These are phyloP conservation scores for Magnolia officinalis DNA, from an alignment of 164 flowering plant species.

Conservation along the genomic window DNA sequence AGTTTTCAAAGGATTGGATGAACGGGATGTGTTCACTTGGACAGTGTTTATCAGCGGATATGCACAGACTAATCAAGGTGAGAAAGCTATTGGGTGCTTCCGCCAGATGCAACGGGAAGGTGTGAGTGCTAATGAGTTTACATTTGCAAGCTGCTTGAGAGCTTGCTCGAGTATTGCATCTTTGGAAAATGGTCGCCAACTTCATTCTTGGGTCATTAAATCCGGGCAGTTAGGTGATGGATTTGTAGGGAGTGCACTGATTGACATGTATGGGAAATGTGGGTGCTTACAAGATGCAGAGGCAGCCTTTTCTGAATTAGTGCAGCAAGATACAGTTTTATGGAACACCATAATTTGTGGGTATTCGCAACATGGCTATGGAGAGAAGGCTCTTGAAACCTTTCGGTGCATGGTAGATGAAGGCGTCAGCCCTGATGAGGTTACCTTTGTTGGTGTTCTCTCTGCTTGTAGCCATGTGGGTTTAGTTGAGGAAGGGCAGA, in stretches of 20 bases:
- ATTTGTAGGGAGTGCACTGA: conserved; percentile 41
- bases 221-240: conserved; percentile 35
- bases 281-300: conserved; percentile 48
- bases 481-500: conserved; percentile 39
- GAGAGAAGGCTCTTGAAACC: conserved; percentile 42
- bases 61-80: conserved; percentile 41
- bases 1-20: conserved; percentile 25
- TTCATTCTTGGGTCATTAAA: conserved; percentile 42
- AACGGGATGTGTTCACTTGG: conserved; percentile 37
- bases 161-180: conserved; percentile 41
- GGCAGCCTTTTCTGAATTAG: conserved; percentile 27
- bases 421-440: conserved; percentile 39
- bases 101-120: conserved; percentile 48
- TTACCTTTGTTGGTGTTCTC: conserved; percentile 54
- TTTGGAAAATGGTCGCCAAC: conserved; percentile 40
- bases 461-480: conserved; percentile 57
- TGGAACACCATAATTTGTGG: conserved; percentile 64
- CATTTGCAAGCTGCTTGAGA: conserved; percentile 47
- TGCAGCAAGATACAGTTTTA: conserved; percentile 28
- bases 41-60: conserved; percentile 36
- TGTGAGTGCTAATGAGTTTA: conserved; percentile 45
- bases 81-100: conserved; percentile 34
- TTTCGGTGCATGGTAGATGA: conserved; percentile 40
- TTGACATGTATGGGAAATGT: conserved; percentile 56
- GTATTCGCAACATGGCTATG: conserved; percentile 46